phyloP scores from a whole-genome alignment of 2,329 filamentous ascomycete genomes.

The Colletotrichum melonis region DNA sequence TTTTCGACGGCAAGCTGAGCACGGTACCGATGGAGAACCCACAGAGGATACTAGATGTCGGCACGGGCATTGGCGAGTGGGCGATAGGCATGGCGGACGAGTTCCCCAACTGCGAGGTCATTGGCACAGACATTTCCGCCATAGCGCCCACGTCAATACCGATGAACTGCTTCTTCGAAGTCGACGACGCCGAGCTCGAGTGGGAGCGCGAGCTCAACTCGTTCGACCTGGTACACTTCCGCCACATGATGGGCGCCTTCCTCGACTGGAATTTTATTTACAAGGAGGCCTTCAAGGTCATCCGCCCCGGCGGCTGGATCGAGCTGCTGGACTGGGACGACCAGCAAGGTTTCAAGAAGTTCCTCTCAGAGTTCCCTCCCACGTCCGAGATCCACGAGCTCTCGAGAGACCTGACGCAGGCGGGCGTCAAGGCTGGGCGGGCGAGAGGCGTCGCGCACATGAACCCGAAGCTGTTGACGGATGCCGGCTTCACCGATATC shows the following conservation, averaged over 20 bases:
- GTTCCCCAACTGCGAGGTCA: constrained; percentile 65
- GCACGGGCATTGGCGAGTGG: constrained; percentile 67
- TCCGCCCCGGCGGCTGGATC: constrained; percentile 68
- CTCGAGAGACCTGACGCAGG: constrained; percentile 53
- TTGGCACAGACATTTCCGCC: constrained; percentile 69
- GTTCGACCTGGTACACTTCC: constrained; percentile 68
- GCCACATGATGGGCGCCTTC: constrained; percentile 67
- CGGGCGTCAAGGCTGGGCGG: constrained; percentile 57
- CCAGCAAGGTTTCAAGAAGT: constrained; percentile 46
- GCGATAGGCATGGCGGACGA: constrained; percentile 64
- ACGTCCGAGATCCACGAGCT: constrained; percentile 58
- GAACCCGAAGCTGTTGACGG: constrained; percentile 55
- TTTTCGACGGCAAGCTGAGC: constrained; percentile 57
- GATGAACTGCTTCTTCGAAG: constrained; percentile 69
- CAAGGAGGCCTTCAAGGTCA: constrained; percentile 60
- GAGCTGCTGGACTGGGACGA: constrained; percentile 67
- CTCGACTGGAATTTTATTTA: constrained; percentile 67
- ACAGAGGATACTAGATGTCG: constrained; percentile 64
- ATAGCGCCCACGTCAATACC: constrained; percentile 68
- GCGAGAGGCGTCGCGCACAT: constrained; percentile 58
- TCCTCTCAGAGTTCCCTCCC: constrained; percentile 53
- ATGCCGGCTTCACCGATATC: constrained; percentile 64
- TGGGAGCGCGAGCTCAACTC: constrained; percentile 65
- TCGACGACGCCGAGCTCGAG: constrained; percentile 68
- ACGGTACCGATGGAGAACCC: constrained; percentile 54